Evolutionary conservation across 2,329 filamentous ascomycete species (phyloP).

Genomic region (Diaporthe eres): DNA sequence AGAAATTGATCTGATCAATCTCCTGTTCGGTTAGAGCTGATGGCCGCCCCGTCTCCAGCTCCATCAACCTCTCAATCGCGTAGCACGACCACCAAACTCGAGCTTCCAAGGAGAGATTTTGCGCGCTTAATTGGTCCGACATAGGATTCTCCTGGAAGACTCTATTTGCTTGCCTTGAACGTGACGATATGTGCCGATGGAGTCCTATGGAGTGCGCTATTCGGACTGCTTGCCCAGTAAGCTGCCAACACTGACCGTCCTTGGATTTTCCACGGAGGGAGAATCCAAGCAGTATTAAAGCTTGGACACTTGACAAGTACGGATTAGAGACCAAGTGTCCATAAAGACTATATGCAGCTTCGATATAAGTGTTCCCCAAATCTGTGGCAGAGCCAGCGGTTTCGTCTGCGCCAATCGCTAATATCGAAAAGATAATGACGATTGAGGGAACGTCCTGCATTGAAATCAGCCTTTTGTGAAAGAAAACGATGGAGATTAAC

Average conservation of each 20-base stretch:
- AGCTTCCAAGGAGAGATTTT: constrained; percentile 14
- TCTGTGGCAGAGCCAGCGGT: neutral
- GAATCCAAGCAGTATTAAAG: constrained; percentile 43
- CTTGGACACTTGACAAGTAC: constrained; percentile 8
- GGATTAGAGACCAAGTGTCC: constrained; percentile 6
- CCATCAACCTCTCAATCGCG: constrained; percentile 45
- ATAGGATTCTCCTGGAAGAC: neutral
- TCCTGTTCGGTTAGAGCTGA: constrained; percentile 43
- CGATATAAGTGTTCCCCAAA: constrained; percentile 2
- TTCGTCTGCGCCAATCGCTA: constrained; percentile 19
- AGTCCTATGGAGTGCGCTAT: constrained; percentile 48
- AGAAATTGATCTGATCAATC: constrained; percentile 8
- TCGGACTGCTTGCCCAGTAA: constrained; percentile 46
- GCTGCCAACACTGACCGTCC: constrained; percentile 48
- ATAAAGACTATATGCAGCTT: constrained; percentile 14
- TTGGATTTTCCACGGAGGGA: constrained; percentile 43
- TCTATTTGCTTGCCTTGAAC: neutral
- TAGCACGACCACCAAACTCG: constrained; percentile 45
- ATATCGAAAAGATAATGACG: neutral
- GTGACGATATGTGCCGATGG: constrained; percentile 40
- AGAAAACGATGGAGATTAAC: neutral
- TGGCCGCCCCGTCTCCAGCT: constrained; percentile 46
- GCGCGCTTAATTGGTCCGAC: neutral
- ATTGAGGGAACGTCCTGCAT: neutral
- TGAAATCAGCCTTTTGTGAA: neutral